phyloP scores from a whole-genome alignment of 495 filamentous ascomycete species.

The Trichoderma gamsii region DNA sequence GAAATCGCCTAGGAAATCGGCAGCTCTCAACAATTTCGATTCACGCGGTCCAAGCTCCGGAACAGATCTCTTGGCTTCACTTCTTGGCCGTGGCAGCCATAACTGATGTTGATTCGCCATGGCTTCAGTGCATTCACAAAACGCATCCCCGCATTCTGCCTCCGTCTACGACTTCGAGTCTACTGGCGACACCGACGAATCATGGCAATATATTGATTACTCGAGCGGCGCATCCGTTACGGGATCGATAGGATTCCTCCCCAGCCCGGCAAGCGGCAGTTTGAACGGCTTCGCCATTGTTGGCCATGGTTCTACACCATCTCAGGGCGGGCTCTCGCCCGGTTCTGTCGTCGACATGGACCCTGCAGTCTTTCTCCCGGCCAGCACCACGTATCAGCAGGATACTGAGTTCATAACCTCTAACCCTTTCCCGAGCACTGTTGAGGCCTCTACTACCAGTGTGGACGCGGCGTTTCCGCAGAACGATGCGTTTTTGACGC shows the following conservation, averaged over 20 bases:
- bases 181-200: conserved; percentile 23
- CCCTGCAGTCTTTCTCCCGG: conserved; percentile 20
- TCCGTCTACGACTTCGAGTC: conserved; percentile 28
- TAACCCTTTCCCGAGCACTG: background rate
- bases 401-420: background rate
- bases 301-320: conserved; percentile 19
- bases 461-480: background rate
- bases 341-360: conserved; percentile 17
- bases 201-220: conserved; percentile 25
- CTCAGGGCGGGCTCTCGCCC: background rate
- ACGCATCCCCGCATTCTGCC: conserved; percentile 25
- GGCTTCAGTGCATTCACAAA: conserved; percentile 29
- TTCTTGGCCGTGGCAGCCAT: background rate
- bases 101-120: conserved; percentile 15
- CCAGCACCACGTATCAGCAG: conserved; percentile 24
- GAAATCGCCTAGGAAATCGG: too few relatives aligned
- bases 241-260: conserved; percentile 31
- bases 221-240: conserved; percentile 22
- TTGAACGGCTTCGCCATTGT: conserved; percentile 37
- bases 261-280: conserved; percentile 38
- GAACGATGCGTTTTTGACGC: conserved; percentile 5
- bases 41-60: background rate
- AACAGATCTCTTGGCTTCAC: background rate
- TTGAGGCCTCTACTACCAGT: background rate
- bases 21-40: background rate